Percentiles rank a stretch among this genome's conserved stretches.
Conservation (phyloP, 2,329 filamentous ascomycete species). For the Aspergillus nomiae region DNA sequence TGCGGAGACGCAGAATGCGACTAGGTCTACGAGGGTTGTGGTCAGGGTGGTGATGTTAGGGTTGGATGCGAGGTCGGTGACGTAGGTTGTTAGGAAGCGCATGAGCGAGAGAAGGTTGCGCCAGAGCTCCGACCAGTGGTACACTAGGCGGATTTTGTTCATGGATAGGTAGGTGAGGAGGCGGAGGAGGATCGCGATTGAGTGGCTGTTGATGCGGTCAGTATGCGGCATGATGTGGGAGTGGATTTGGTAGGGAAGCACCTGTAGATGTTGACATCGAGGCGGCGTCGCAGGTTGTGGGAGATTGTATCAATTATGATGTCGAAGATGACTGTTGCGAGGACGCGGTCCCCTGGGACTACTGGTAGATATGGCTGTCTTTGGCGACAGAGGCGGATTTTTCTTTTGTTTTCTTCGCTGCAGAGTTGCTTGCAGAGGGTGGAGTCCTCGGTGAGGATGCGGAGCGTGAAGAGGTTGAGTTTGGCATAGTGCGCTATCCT, state of each 20-base stretch:
- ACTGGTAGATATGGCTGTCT: conserved; percentile 81
- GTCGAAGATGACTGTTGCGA: conserved; percentile 78
- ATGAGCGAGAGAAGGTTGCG: conserved; percentile 83
- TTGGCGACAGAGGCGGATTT: conserved; percentile 85
- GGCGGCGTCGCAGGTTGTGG: conserved; percentile 82
- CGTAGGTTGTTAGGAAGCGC: conserved; percentile 87
- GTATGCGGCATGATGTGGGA: conserved; percentile 4
- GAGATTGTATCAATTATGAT: conserved; percentile 88
- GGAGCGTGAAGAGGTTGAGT: conserved; percentile 80
- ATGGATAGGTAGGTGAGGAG: conserved; percentile 82
- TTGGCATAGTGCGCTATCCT: conserved; percentile 82
- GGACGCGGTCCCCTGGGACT: conserved; percentile 69
- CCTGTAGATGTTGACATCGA: conserved; percentile 85
- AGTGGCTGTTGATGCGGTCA: conserved; percentile 51
- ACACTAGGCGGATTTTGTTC: conserved; percentile 76
- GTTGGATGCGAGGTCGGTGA: conserved; percentile 70
- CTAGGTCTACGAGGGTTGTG: conserved; percentile 75
- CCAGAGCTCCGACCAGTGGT: conserved; percentile 97
- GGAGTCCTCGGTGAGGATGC: conserved; percentile 84
- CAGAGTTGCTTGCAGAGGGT: conserved; percentile 80
- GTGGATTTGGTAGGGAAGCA: conserved; percentile 26
- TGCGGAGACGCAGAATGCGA: conserved; percentile 79
- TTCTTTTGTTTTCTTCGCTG: conserved; percentile 71
- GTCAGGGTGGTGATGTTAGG: conserved; percentile 73
- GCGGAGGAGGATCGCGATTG: conserved; percentile 78